A percentile compares a stretch with the other conserved stretches of the same genome.
Evolutionary conservation across 306 rosid species (phyloP).

Genomic region (Cucumis cinereus): DNA sequence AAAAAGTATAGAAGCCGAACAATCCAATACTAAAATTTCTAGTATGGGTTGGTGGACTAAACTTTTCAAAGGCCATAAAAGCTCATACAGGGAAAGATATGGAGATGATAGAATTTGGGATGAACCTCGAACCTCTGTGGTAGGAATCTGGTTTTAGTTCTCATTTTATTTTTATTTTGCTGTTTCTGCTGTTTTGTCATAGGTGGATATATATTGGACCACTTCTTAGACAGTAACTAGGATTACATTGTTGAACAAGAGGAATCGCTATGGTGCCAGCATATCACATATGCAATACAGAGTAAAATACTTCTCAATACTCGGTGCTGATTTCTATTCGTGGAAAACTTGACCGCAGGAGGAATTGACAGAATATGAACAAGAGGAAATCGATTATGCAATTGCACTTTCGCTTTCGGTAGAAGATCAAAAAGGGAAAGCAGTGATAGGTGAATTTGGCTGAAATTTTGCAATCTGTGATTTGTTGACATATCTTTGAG

Average conservation of each 20-base stretch:
- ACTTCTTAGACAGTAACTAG: neutral
- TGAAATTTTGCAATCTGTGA: neutral
- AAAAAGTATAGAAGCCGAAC: slow-evolving; percentile 18
- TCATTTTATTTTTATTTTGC: neutral
- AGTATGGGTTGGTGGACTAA: slow-evolving; percentile 76
- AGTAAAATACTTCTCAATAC: neutral
- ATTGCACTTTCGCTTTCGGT: slow-evolving; percentile 67
- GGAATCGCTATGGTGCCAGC: neutral
- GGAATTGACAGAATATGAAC: slow-evolving; percentile 35
- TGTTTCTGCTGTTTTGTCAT: neutral
- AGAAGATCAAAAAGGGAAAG: slow-evolving; percentile 43
- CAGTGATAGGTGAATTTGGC: slow-evolving; percentile 41
- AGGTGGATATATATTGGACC: neutral
- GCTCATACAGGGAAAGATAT: slow-evolving; percentile 29
- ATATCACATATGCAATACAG: neutral
- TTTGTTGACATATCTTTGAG: neutral
- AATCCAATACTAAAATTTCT: neutral
- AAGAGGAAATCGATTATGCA: slow-evolving; percentile 53
- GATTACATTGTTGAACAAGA: neutral
- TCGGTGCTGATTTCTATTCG: neutral
- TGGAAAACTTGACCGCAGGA: slow-evolving; percentile 41
- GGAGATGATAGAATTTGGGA: slow-evolving; percentile 43
- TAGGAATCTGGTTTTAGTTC: slow-evolving; percentile 7
- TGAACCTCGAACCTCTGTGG: slow-evolving; percentile 43
- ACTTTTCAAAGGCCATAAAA: slow-evolving; percentile 53